Evolutionary conservation across 495 filamentous ascomycete species (phyloP).

Genomic region (Neurospora terricola): DNA sequence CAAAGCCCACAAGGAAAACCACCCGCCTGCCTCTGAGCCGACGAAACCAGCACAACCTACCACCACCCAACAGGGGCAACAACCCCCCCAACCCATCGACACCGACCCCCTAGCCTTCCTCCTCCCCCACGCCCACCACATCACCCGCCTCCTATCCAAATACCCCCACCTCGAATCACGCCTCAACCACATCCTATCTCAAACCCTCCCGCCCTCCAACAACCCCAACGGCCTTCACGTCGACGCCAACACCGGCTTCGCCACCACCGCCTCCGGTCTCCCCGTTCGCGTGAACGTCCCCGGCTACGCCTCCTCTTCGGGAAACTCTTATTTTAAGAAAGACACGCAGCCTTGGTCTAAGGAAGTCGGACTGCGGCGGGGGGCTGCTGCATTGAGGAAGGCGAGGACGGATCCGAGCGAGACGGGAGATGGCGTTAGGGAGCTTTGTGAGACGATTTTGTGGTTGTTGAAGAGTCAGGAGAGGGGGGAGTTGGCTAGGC

Average conservation of each 20-base stretch:
- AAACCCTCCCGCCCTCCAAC: conserved; percentile 33
- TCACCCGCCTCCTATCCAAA: conserved; percentile 40
- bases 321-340: background rate
- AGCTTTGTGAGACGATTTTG: conserved; percentile 35
- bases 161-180: conserved; percentile 42
- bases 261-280: background rate
- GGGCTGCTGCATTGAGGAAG: conserved; percentile 23
- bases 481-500: background rate
- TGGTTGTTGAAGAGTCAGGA: conserved; percentile 19
- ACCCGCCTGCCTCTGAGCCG: conserved; percentile 12
- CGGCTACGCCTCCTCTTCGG: background rate
- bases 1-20: conserved; percentile 47
- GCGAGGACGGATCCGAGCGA: conserved; percentile 25
- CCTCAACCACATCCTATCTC: conserved; percentile 42
- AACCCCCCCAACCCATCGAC: conserved; percentile 7
- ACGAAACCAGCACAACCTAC: too few relatives aligned
- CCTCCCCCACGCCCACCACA: conserved; percentile 30
- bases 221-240: background rate
- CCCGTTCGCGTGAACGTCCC: background rate
- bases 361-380: conserved; percentile 29
- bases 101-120: conserved; percentile 27
- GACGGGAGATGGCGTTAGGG: conserved; percentile 34
- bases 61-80: background rate
- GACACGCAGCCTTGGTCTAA: conserved; percentile 24
- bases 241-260: background rate